These are phyloP conservation scores for Hypomontagnella monticulosa DNA, from an alignment of 495 filamentous ascomycete genomes.

Conservation along the genomic window DNA sequence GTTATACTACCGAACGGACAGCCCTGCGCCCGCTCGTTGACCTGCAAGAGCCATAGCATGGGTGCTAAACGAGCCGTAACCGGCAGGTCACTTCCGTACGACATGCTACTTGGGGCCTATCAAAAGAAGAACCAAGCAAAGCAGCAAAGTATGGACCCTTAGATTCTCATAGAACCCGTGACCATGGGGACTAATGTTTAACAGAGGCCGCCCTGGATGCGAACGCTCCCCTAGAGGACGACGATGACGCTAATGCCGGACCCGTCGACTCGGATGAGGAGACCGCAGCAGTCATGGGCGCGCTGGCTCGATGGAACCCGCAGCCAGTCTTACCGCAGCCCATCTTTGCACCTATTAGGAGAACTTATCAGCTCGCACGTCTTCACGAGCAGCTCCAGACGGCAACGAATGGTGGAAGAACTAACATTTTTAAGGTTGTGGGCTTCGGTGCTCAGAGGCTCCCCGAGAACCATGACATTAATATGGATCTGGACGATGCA, in stretches of 20 bases:
- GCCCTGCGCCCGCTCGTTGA: constrained; percentile 89
- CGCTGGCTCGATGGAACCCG: constrained; percentile 77
- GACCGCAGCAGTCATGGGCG: constrained; percentile 85
- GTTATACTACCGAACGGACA: constrained; percentile 83
- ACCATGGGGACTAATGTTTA: constrained; percentile 38
- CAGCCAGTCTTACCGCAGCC: constrained; percentile 74
- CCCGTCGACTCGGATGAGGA: constrained; percentile 95
- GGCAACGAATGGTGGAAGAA: constrained; percentile 68
- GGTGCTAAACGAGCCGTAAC: constrained; percentile 92
- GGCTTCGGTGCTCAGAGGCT: constrained; percentile 59
- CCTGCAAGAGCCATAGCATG: constrained; percentile 98
- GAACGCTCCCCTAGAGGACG: constrained; percentile 89
- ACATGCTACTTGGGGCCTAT: constrained; percentile 91
- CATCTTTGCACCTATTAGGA: constrained; percentile 70
- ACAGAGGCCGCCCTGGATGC: constrained; percentile 92
- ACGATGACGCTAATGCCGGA: constrained; percentile 75
- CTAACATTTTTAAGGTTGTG: constrained; percentile 65
- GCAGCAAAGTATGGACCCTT: constrained; percentile 76
- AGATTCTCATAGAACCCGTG: neutral
- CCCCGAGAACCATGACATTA: constrained; percentile 52
- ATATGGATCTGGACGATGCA: constrained; percentile 55
- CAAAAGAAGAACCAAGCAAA: constrained; percentile 99
- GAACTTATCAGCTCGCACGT: constrained; percentile 82
- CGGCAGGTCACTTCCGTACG: constrained; percentile 90
- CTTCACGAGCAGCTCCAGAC: constrained; percentile 89